phyloP scores from a whole-genome alignment of 495 filamentous ascomycete genomes.

The Tuber indicum region DNA sequence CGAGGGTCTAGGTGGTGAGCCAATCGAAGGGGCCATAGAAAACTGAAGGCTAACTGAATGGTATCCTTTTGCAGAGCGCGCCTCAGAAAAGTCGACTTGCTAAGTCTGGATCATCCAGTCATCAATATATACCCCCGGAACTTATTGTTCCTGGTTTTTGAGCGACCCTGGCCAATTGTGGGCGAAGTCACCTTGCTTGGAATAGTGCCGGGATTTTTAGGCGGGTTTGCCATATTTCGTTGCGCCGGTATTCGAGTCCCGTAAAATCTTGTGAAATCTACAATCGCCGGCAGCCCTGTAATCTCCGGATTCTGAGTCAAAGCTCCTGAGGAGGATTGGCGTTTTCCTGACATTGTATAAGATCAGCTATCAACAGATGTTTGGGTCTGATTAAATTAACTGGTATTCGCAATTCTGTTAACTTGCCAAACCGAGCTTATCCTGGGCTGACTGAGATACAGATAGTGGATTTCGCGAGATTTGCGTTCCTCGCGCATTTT shows the following conservation, averaged over 20 bases:
- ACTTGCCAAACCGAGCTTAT: no score
- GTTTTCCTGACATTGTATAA: no score
- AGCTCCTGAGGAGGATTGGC: no score
- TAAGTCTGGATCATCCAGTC: background rate
- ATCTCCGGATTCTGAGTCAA: no score
- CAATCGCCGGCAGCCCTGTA: no score
- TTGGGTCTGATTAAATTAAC: no score
- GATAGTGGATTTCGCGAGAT: no score
- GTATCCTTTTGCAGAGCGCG: background rate
- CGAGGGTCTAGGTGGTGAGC: background rate
- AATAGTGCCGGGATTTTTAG: background rate
- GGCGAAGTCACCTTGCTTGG: background rate
- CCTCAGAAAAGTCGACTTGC: background rate
- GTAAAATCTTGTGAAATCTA: no score
- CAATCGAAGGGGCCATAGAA: background rate
- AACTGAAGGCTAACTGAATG: background rate
- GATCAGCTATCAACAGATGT: no score
- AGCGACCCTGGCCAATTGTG: background rate
- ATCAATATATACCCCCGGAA: background rate
- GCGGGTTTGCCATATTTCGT: background rate
- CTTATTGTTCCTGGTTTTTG: background rate
- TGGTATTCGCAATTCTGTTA: no score
- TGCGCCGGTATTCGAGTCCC: background rate
- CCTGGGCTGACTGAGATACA: no score
- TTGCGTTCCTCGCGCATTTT: background rate